Percentiles rank a stretch among this genome's conserved stretches.
Evolutionary conservation across 1,284 basidiomycete genomes (phyloP).

Genomic region (Moesziomyces sp.): DNA sequence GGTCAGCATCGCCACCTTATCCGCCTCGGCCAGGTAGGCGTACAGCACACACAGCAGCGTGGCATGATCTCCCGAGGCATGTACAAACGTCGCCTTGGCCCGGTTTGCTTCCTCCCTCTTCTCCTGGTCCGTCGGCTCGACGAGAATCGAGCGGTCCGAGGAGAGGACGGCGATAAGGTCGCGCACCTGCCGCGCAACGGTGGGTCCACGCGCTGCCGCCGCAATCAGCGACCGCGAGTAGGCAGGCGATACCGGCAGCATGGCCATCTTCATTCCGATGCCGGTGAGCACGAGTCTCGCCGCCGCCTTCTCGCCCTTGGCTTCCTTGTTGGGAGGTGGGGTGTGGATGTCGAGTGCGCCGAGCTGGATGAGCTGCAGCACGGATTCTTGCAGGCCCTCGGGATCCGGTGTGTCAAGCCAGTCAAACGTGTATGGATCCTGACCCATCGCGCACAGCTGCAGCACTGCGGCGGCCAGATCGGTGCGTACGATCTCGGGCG

Average conservation of each 20-base stretch:
- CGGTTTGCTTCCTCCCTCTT: constrained; percentile 58
- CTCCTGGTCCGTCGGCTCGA: constrained; percentile 50
- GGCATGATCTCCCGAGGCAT: constrained; percentile 61
- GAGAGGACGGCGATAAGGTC: constrained; percentile 65
- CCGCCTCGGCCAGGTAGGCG: constrained; percentile 56
- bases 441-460: constrained; percentile 58
- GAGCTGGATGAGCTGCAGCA: constrained; percentile 58
- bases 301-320: not conserved
- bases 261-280: constrained; percentile 58
- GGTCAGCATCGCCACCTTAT: constrained; percentile 12
- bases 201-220: constrained; percentile 50
- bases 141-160: constrained; percentile 52
- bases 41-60: constrained; percentile 64
- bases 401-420: constrained; percentile 62
- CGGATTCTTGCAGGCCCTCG: constrained; percentile 47
- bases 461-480: constrained; percentile 57
- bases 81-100: constrained; percentile 68
- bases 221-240: constrained; percentile 60
- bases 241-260: constrained; percentile 59
- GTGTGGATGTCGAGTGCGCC: constrained; percentile 55
- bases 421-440: constrained; percentile 63
- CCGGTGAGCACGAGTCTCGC: constrained; percentile 47
- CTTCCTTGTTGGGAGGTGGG: constrained; percentile 3
- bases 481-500: constrained; percentile 61
- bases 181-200: constrained; percentile 51